A percentile compares a stretch with the other conserved stretches of the same genome.
phyloP scores from a whole-genome alignment of 805 yeast species.

The Wickerhamiella domercqiae region DNA sequence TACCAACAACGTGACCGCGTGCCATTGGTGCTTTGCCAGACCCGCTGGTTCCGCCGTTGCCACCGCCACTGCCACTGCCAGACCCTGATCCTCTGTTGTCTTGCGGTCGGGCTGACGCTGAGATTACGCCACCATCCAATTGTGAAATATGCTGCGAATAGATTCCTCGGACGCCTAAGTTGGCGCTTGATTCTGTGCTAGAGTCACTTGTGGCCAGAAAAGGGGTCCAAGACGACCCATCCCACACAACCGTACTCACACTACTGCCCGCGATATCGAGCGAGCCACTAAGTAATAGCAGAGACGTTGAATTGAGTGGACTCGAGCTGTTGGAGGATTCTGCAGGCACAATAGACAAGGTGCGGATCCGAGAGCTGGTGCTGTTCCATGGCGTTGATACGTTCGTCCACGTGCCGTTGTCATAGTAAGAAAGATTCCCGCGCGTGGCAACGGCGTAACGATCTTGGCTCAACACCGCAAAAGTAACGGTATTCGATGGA shows the following conservation, averaged over 20 bases:
- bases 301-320: neutral
- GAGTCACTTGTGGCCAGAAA: neutral
- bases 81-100: slow-evolving; percentile 2
- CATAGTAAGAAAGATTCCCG: neutral
- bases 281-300: neutral
- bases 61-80: neutral
- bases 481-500: neutral
- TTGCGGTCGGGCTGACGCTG: neutral
- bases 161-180: slow-evolving; percentile 13
- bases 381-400: neutral
- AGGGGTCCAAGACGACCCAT: neutral
- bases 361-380: neutral
- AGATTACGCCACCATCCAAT: slow-evolving; percentile 10
- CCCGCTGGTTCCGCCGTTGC: neutral
- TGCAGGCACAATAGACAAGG: neutral
- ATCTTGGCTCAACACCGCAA: neutral
- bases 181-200: neutral
- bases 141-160: neutral
- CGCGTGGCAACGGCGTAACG: neutral
- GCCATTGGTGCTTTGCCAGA: slow-evolving; percentile 19
- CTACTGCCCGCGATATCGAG: neutral
- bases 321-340: neutral
- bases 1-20: slow-evolving; percentile 52
- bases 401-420: neutral
- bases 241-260: neutral